phyloP scores from a whole-genome alignment of 768 basidiomycete genomes.

The Calocera cornea region DNA sequence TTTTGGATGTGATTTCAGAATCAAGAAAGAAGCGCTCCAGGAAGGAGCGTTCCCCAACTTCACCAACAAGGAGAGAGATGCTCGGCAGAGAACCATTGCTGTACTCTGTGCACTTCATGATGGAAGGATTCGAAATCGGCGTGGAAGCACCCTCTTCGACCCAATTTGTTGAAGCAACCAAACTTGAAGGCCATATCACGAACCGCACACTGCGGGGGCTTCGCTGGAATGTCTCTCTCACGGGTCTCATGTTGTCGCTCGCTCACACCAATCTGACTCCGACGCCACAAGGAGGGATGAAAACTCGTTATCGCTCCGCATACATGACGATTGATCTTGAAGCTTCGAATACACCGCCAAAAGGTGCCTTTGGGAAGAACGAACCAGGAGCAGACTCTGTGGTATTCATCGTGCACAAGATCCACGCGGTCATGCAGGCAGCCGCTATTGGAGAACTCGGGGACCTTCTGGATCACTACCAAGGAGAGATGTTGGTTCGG shows the following conservation, averaged over 20 bases:
- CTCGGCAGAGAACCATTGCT: not conserved
- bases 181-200: constrained; percentile 50
- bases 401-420: constrained; percentile 49
- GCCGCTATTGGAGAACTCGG: constrained; percentile 83
- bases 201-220: constrained; percentile 27
- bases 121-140: constrained; percentile 70
- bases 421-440: constrained; percentile 89
- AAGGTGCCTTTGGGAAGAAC: not conserved
- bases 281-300: constrained; percentile 32
- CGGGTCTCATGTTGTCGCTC: constrained; percentile 71
- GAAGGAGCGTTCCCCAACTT: not conserved
- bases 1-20: constrained; percentile 49
- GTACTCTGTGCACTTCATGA: constrained; percentile 20
- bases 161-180: constrained; percentile 59
- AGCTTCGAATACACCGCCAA: constrained; percentile 17
- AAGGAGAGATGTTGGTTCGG: constrained; percentile 67
- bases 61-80: not conserved
- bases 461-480: constrained; percentile 75
- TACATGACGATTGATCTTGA: constrained; percentile 73
- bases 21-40: constrained; percentile 21
- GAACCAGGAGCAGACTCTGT: constrained; percentile 16
- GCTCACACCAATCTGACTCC: constrained; percentile 40
- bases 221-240: constrained; percentile 55
- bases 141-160: constrained; percentile 61
- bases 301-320: constrained; percentile 55